Base-by-base conservation (phyloP, 305 asterid genomes). In the Nicotiana rustica region DNA sequence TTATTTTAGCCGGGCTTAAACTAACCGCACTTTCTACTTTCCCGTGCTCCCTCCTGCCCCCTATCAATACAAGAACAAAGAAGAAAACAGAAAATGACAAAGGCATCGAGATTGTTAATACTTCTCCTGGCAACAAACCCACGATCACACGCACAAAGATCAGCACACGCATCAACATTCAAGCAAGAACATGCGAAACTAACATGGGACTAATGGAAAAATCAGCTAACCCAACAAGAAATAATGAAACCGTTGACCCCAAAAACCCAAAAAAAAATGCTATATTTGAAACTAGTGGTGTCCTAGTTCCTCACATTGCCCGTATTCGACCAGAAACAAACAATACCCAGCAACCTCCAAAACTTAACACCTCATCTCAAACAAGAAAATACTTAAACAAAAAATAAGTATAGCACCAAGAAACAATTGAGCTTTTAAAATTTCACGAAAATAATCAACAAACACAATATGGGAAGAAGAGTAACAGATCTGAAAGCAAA, bases 401-500 rank as follows among this genome's bases (percentile, higher is more conserved):
- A 60, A 17, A 25, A 69, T 41, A 67, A 38, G 57, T 71, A 61
- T 60, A 77, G 41, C 66, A 57, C 56, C 55, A 33, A 44, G 21
- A 25, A 47, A 47, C 36, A 77, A 21, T 52, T 44, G 0, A 55
- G 10, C 36, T 15, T 60, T 41, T 18, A 31, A 52, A 21, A 55
- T 29, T 71, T 35, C 82, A 36, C 61, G 18, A 35, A 14, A 70
- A 55, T 13, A 62, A 15, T 62, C 25, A 56, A 80, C 29, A 12
- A 77, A 44, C 41, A 77, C 67, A 71, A 62, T 62, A 38, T 35
- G 60, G 81, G 31, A 47, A 66, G 56, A 82, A 70, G 33, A 80
- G 66, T 10, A 77, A 81, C 88, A 88, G 90, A 88, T 88, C 90
- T 86, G 87, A 77, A 80, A 81, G 59, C 77, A 57, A 55, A 82